These are phyloP conservation scores for Cytospora piceicola DNA, from an alignment of 2,329 filamentous ascomycete genomes.

Conservation along the genomic window DNA sequence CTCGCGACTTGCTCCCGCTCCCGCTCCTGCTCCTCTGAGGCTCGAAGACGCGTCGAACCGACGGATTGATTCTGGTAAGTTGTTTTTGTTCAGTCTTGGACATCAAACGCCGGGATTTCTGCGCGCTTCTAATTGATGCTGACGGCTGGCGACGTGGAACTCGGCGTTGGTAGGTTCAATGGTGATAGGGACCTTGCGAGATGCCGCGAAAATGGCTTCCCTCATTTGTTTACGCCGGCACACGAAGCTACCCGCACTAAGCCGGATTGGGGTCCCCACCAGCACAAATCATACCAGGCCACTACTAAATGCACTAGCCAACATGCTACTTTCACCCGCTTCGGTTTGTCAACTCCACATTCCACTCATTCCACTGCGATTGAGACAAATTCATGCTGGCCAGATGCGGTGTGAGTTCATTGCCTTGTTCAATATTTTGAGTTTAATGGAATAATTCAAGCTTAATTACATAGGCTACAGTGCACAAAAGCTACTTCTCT, in stretches of 20 bases:
- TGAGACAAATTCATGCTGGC: background rate
- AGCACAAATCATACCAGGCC: background rate
- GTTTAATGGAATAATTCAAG: background rate
- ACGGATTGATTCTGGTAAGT: slow-evolving; percentile 8
- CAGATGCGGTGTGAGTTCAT: background rate
- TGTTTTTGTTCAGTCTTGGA: slow-evolving; percentile 6
- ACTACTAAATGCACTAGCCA: background rate
- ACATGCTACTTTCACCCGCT: background rate
- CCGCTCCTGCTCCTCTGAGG: slow-evolving; percentile 2
- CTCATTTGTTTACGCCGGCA: slow-evolving; percentile 26
- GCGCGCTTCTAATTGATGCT: slow-evolving; percentile 31
- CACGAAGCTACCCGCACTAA: slow-evolving; percentile 21
- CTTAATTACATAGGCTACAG: background rate
- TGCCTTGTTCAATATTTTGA: background rate
- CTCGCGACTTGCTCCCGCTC: slow-evolving; percentile 22
- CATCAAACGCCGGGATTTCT: slow-evolving; percentile 18
- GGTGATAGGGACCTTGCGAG: slow-evolving; percentile 9
- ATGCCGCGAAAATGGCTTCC: slow-evolving; percentile 27
- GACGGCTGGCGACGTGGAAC: slow-evolving; percentile 17
- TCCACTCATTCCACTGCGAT: background rate
- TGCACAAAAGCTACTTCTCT: background rate
- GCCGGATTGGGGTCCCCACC: slow-evolving; percentile 8
- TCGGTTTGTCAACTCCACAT: background rate
- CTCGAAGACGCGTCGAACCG: slow-evolving; percentile 27
- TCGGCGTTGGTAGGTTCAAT: slow-evolving; percentile 18